Percentiles rank a stretch among this genome's conserved stretches.
Conservation (phyloP, 1,139 yeast species). For the Martiniozyma asiatica region DNA sequence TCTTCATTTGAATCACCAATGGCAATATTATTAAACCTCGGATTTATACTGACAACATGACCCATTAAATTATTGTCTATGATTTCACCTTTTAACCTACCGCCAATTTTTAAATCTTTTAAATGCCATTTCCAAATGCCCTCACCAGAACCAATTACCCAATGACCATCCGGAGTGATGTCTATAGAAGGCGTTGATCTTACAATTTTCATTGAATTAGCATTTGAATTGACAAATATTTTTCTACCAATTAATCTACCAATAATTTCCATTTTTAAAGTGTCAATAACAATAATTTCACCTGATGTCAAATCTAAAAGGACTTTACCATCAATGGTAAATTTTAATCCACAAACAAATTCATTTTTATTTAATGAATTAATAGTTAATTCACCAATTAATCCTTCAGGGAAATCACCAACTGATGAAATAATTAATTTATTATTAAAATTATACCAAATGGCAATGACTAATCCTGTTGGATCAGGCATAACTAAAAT, state of each 20-base stretch:
- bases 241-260: conserved; percentile 12
- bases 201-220: conserved; percentile 6
- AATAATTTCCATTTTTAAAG: conserved; percentile 10
- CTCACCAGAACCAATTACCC: conserved; percentile 54
- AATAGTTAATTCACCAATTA: conserved; percentile 6
- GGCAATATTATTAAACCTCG: not conserved
- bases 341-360: conserved; percentile 8
- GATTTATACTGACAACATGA: too few relatives aligned
- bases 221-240: conserved; percentile 5
- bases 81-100: too few relatives aligned
- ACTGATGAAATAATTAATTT: conserved; percentile 16
- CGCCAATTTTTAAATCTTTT: too few relatives aligned
- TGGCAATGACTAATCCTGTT: conserved; percentile 68
- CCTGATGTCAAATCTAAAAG: conserved; percentile 25
- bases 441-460: conserved; percentile 40
- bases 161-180: conserved; percentile 75
- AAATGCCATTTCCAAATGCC: too few relatives aligned
- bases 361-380: conserved; percentile 1
- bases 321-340: conserved; percentile 6
- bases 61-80: too few relatives aligned
- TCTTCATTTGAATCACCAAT: too few relatives aligned
- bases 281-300: conserved; percentile 16
- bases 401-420: conserved; percentile 13
- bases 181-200: conserved; percentile 16
- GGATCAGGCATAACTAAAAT: conserved; percentile 62